Evolutionary conservation across 139 green algal genomes (phyloP), one percentile per base, ranked within the genome.

Genomic region (Auxenochlorella pyrenoidosa): DNA sequence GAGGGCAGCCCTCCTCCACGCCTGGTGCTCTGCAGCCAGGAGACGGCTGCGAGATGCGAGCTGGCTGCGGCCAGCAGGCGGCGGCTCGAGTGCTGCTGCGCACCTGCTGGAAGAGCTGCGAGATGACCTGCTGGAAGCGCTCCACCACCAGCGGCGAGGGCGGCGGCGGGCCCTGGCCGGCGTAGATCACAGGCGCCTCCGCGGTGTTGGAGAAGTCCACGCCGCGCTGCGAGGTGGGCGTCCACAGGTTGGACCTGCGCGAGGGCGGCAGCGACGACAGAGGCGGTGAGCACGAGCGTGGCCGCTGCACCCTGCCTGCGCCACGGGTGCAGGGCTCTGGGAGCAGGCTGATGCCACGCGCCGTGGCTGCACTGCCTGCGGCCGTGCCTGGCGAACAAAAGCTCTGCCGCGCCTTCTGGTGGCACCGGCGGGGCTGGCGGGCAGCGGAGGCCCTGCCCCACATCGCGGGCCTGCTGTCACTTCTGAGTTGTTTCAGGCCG

Each of bases 81-180:
- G n/a, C n/a, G n/a, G n/a, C n/a, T n/a, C n/a, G n/a, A n/a, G n/a
- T n/a, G 16, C 18, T 15, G 18, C 5, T 15, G 5, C 44, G 3
- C 68, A 97, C 96, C 94, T 99, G 95, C 92, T 98, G 94, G 90
- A 99, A 99, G 26, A 99, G 94, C 91, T 99, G 96, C 24, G 94
- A 98, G 65, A 99, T 96, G 60, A 99, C 97, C 76, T 94, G 92
- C 90, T 99, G 97, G 89, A 99, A 99, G 28, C 98, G 94, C 91
- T 99, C 98, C 65, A 98, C 92, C 13, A 99, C 95, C 59, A 98
- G 90, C 2, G 97, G 96, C 91, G 95, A 98, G 41, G 97, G 96
- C 18, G 95, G 95, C 5, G 91, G 86, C 54, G 93, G 93, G 5
- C 94, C 94, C 85, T 97, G 94, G 15, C 89, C 91, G 32, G 86